Percentiles rank a stretch among this genome's conserved stretches.
These are phyloP conservation scores for Ascochyta koolunga DNA, from an alignment of 2,329 filamentous ascomycete species.

Conservation along the genomic window DNA sequence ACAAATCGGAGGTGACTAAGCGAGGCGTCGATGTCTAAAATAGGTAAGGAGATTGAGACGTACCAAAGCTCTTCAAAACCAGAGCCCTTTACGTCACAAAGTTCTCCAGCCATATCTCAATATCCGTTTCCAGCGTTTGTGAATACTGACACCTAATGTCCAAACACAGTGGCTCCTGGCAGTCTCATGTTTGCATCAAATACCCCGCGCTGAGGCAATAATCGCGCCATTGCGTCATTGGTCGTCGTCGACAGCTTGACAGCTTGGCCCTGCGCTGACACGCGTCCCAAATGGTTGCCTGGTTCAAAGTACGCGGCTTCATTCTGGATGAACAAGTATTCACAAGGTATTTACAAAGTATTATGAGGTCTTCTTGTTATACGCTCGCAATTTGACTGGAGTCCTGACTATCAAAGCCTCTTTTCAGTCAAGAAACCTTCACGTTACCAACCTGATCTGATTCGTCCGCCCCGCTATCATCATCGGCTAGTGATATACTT, in stretches of 20 bases:
- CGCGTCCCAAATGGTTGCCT: conserved; percentile 11
- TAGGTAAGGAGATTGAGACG: background rate
- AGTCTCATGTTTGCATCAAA: background rate
- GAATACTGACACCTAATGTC: too few relatives aligned
- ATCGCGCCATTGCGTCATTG: conserved; percentile 16
- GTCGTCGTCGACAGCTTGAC: conserved; percentile 6
- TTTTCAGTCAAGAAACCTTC: background rate
- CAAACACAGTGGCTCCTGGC: too few relatives aligned
- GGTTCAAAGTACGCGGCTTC: conserved; percentile 3
- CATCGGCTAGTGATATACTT: conserved; percentile 7
- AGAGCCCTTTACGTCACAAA: too few relatives aligned
- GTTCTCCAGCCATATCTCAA: too few relatives aligned
- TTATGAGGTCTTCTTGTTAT: background rate
- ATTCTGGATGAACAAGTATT: background rate
- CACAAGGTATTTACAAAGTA: background rate
- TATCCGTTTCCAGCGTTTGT: too few relatives aligned
- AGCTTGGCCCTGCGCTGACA: conserved; percentile 5
- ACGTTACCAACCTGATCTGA: conserved; percentile 1
- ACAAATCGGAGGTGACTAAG: background rate
- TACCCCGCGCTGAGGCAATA: conserved; percentile 7
- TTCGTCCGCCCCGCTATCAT: conserved; percentile 14
- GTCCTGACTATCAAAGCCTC: background rate
- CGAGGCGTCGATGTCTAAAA: background rate
- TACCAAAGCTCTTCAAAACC: background rate
- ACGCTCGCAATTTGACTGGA: background rate